Percentiles rank a stretch among this genome's conserved stretches.
Conservation (phyloP, 352 stramenopile species). For the Pilasporangium apinafurcum region DNA sequence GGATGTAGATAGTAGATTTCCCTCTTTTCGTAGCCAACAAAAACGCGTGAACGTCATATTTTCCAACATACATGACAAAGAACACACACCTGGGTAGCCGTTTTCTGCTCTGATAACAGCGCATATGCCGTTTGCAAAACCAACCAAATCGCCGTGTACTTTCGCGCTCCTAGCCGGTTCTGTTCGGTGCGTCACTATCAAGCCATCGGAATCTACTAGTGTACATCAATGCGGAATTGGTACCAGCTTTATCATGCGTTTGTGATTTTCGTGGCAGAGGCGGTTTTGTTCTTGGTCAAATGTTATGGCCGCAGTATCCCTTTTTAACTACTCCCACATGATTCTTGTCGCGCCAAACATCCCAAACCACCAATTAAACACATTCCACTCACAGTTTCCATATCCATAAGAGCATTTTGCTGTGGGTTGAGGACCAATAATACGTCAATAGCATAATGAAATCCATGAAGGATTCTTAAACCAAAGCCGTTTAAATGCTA, state of each 20-base stretch:
- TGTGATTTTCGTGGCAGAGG: slow-evolving; percentile 51
- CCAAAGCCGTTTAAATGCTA: slow-evolving; percentile 6
- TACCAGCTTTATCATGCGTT: slow-evolving; percentile 57
- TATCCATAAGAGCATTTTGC: slow-evolving; percentile 36
- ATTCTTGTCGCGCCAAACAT: neutral
- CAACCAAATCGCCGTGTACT: slow-evolving; percentile 80
- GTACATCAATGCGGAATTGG: neutral
- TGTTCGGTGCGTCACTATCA: slow-evolving; percentile 6
- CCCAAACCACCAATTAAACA: slow-evolving; percentile 2
- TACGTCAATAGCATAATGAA: neutral
- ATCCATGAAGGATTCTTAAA: neutral
- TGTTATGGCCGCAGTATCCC: slow-evolving; percentile 36
- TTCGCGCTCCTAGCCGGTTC: slow-evolving; percentile 59
- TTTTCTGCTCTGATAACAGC: slow-evolving; percentile 69
- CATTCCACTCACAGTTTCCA: slow-evolving; percentile 41
- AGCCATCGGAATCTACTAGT: neutral
- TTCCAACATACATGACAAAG: neutral
- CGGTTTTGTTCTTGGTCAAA: slow-evolving; percentile 53
- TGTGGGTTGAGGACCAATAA: slow-evolving; percentile 4
- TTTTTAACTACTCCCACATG: slow-evolving; percentile 34
- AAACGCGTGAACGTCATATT: neutral
- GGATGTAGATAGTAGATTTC: slow-evolving; percentile 84
- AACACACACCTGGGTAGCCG: slow-evolving; percentile 58
- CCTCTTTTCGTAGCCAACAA: slow-evolving; percentile 19
- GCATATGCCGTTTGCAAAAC: slow-evolving; percentile 74